These are phyloP conservation scores for Fusarium subglutinans DNA, from an alignment of 2,329 filamentous ascomycete species.

Conservation along the genomic window DNA sequence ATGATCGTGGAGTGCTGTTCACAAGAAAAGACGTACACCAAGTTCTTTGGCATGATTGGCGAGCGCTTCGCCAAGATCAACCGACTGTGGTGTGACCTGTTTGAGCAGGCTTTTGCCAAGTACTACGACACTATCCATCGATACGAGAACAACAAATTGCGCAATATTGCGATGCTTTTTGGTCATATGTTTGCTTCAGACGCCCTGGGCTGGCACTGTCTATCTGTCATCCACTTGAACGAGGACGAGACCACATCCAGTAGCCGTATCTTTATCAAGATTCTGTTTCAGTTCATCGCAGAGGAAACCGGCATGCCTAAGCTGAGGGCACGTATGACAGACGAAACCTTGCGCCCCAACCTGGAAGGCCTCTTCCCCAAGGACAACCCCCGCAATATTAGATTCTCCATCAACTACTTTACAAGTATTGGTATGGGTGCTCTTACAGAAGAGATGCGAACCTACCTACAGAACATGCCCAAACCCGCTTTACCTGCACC, in stretches of 20 bases:
- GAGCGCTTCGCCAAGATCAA: slow-evolving; percentile 97
- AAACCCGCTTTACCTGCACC: slow-evolving; percentile 81
- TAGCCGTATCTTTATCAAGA: slow-evolving; percentile 98
- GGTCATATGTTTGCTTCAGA: slow-evolving; percentile 89
- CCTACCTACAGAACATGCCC: slow-evolving; percentile 87
- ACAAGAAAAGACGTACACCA: slow-evolving; percentile 96
- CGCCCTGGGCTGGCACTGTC: slow-evolving; percentile 89
- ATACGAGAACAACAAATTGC: slow-evolving; percentile 92
- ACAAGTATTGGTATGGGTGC: slow-evolving; percentile 96
- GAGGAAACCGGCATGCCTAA: slow-evolving; percentile 87
- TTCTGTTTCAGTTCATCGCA: slow-evolving; percentile 90
- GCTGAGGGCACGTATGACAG: slow-evolving; percentile 78
- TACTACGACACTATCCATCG: slow-evolving; percentile 99
- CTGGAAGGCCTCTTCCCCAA: slow-evolving; percentile 89
- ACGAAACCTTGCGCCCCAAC: slow-evolving; percentile 80
- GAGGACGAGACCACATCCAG: slow-evolving; percentile 97
- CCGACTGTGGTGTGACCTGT: slow-evolving; percentile 91
- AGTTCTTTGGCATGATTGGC: slow-evolving; percentile 94
- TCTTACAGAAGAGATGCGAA: slow-evolving; percentile 94
- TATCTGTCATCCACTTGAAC: slow-evolving; percentile 87
- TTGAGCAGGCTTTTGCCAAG: slow-evolving; percentile 87
- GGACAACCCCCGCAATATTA: slow-evolving; percentile 88
- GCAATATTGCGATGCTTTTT: slow-evolving; percentile 95
- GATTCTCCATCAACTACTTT: slow-evolving; percentile 99
- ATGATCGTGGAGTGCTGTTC: slow-evolving; percentile 98